These are phyloP conservation scores for Sanghuangporus weigelae DNA, from an alignment of 1,284 basidiomycete species.

Conservation along the genomic window DNA sequence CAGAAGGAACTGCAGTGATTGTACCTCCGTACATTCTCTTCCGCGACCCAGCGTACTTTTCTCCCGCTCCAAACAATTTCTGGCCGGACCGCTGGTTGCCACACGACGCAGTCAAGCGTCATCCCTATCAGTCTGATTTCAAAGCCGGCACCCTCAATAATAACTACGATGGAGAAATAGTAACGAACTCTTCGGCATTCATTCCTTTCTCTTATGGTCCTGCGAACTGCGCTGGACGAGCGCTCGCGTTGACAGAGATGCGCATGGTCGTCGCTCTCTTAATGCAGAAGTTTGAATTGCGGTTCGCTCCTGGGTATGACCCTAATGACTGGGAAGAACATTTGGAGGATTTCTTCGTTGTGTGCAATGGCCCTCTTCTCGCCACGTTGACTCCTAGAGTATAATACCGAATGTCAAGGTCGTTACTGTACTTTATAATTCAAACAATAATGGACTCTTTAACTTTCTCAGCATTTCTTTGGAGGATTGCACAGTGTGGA, in stretches of 20 bases:
- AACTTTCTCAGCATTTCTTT: no score
- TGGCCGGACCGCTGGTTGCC: constrained; percentile 39
- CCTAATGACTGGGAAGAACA: constrained; percentile 25
- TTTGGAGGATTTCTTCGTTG: constrained; percentile 28
- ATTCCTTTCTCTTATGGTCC: constrained; percentile 33
- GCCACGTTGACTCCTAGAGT: constrained; percentile 17
- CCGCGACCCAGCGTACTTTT: constrained; percentile 34
- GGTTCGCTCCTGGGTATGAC: constrained; percentile 26
- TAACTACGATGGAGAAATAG: not conserved
- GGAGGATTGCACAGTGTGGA: no score
- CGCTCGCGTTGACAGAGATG: constrained; percentile 29
- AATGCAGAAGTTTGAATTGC: constrained; percentile 28
- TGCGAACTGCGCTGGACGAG: constrained; percentile 31
- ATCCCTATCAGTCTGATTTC: not conserved
- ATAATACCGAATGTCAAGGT: not conserved
- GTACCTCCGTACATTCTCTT: constrained; percentile 45
- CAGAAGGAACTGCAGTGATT: constrained; percentile 43
- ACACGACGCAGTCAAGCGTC: not conserved
- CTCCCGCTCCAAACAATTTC: constrained; percentile 33
- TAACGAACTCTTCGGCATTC: constrained; percentile 34
- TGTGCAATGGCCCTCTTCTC: constrained; percentile 26
- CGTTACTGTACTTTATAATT: no score
- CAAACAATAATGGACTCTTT: no score
- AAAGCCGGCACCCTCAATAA: not conserved
- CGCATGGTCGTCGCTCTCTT: constrained; percentile 26